Conservation (phyloP, 495 filamentous ascomycete genomes). For the Penicillium fimorum region DNA sequence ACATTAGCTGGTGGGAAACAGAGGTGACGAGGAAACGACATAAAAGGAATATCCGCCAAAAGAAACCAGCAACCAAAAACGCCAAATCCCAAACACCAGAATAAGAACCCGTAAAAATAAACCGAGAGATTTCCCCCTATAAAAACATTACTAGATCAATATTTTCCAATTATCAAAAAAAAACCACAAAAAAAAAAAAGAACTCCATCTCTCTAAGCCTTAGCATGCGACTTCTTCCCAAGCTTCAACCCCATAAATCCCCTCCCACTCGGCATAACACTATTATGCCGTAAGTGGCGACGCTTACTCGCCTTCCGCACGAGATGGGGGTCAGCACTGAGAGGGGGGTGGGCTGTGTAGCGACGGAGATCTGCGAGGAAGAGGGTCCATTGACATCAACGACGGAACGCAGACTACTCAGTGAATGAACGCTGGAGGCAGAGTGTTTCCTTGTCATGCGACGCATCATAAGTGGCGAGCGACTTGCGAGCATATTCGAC, state of each 20-base stretch:
- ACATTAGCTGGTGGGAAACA: not conserved
- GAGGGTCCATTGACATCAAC: constrained; percentile 43
- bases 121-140: not conserved
- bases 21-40: constrained; percentile 5
- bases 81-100: not conserved
- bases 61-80: constrained; percentile 5
- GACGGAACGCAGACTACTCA: constrained; percentile 57
- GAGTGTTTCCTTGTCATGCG: constrained; percentile 38
- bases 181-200: not conserved
- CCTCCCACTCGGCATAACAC: constrained; percentile 21
- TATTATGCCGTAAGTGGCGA: constrained; percentile 24
- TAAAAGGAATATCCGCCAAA: not conserved
- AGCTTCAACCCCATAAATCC: constrained; percentile 42
- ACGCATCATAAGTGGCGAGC: constrained; percentile 29
- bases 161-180: not conserved
- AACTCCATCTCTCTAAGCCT: constrained; percentile 21
- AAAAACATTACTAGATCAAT: constrained; percentile 10
- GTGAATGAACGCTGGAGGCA: constrained; percentile 70
- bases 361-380: constrained; percentile 9
- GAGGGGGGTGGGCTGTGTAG: not conserved
- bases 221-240: constrained; percentile 28
- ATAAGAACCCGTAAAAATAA: not conserved
- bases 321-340: constrained; percentile 8
- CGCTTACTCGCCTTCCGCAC: constrained; percentile 23
- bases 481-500: constrained; percentile 25